Evolutionary conservation across 306 rosid species (phyloP), one percentile per base, ranked within the genome.

Genomic region (Erythrophleum fordii): DNA sequence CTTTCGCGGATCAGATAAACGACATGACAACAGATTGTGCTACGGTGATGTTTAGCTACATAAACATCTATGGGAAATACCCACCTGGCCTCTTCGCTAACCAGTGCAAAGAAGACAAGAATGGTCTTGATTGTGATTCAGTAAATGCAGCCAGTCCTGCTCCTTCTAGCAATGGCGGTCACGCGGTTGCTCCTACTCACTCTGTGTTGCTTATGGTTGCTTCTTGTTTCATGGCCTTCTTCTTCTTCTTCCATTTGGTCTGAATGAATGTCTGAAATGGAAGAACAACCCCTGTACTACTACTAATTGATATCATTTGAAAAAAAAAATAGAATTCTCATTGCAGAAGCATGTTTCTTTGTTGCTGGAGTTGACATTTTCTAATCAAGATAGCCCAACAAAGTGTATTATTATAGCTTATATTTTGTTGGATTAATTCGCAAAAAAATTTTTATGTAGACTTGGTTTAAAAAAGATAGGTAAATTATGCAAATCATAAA

Each of bases 81-180:
- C 99, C 98, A 3, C 94, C 99, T 23, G 97, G 98, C 64, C 85
- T 95, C 11, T 95, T 95, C 74, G 85, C 98, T 1, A 84, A 91
- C 68, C 78, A 88, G 41, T 95, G 98, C 86, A 84, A 81, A 25
- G 99, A 88, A 81, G 97, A 86, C 0, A 59, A 81, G 6, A 60
- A 88, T 18, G 98, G 99, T 11, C 99, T 93, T 55, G 84, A 82
- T 1, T 95, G 99, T 25, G 16, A 73, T 0, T 31, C 55, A 8
- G 70, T 64, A 1, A 6, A 35, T 1, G 45, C 52, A 5, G 67
- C 82, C 22, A 48, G 22, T 22, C 71, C 83, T 72, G 17, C 12
- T 5, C 0, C 81, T 45, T 77, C 72, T 10, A 59, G 66, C 37
- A 12, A 13, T 59, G 37, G 10, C 6, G n/a, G 66, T 59, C 26